These are phyloP conservation scores for Pichia phayaonensis DNA, from an alignment of 805 yeast species.

Conservation along the genomic window DNA sequence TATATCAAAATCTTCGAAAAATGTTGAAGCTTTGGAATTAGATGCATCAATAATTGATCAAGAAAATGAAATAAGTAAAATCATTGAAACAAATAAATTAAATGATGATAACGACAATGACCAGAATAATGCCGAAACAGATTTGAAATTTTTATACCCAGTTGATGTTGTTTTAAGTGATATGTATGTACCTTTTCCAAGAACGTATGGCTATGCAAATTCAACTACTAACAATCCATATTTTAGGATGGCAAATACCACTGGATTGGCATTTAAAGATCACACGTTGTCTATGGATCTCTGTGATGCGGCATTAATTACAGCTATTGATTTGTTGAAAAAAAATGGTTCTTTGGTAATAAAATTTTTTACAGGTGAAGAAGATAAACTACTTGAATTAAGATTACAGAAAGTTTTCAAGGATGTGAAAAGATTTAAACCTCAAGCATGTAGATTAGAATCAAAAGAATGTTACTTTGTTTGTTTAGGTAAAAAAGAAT, in stretches of 20 bases:
- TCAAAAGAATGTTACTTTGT: slow-evolving; percentile 81
- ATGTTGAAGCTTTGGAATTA: slow-evolving; percentile 6
- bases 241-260: slow-evolving; percentile 88
- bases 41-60: slow-evolving; percentile 15
- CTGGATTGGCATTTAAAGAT: slow-evolving; percentile 75
- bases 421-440: slow-evolving; percentile 65
- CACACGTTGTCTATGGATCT: slow-evolving; percentile 83
- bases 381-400: slow-evolving; percentile 57
- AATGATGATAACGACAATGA: background rate
- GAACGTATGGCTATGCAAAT: slow-evolving; percentile 42
- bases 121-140: background rate
- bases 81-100: slow-evolving; percentile 7
- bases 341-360: slow-evolving; percentile 71
- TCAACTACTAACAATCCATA: slow-evolving; percentile 72
- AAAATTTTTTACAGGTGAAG: slow-evolving; percentile 79
- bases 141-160: slow-evolving; percentile 24
- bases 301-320: slow-evolving; percentile 82
- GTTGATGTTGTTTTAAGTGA: slow-evolving; percentile 71
- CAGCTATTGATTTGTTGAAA: slow-evolving; percentile 63
- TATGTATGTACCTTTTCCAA: slow-evolving; percentile 68
- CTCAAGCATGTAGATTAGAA: slow-evolving; percentile 69
- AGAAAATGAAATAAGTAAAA: slow-evolving; percentile 9
- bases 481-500: slow-evolving; percentile 43
- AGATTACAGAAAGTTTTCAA: slow-evolving; percentile 53
- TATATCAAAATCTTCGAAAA: slow-evolving; percentile 4